Percentiles rank a stretch among this genome's conserved stretches.
Evolutionary conservation across 2,329 filamentous ascomycete species (phyloP).

Genomic region (Esteya vermicola): DNA sequence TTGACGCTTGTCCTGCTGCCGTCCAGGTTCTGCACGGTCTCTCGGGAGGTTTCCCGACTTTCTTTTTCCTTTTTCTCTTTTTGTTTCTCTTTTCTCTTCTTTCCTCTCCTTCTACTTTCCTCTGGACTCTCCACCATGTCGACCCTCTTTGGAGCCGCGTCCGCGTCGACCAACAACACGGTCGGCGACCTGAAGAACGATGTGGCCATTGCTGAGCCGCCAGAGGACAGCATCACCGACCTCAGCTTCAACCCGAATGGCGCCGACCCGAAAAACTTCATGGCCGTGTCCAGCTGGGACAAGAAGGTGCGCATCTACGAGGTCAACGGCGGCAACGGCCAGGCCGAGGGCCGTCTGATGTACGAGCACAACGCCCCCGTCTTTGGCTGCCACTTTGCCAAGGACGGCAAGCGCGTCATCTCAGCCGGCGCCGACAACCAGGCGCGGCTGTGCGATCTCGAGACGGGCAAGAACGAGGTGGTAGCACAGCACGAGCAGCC

Average conservation of each 20-base stretch:
- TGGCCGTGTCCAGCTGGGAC: constrained; percentile 91
- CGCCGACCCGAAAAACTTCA: constrained; percentile 50
- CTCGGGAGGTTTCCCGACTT: no score
- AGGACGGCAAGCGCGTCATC: constrained; percentile 85
- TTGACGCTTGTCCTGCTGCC: no score
- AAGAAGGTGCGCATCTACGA: constrained; percentile 97
- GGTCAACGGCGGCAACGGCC: constrained; percentile 54
- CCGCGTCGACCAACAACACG: constrained; percentile 48
- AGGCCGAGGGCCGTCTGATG: constrained; percentile 70
- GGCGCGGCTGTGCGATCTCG: constrained; percentile 75
- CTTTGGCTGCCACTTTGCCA: constrained; percentile 74
- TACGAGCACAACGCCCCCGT: constrained; percentile 82
- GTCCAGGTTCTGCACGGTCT: no score
- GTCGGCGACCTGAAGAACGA: constrained; percentile 87
- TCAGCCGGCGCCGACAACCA: constrained; percentile 85
- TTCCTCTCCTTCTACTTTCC: neutral
- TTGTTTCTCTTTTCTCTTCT: neutral
- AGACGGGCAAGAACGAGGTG: constrained; percentile 49
- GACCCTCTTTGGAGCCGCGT: constrained; percentile 40
- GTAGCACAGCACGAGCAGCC: constrained; percentile 76
- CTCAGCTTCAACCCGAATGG: constrained; percentile 52
- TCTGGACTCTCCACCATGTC: constrained; percentile 38
- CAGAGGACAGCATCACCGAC: constrained; percentile 81
- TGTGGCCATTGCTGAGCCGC: constrained; percentile 61
- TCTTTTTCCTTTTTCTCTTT: no score